These are phyloP conservation scores for Hymenoscyphus fructigenus DNA, from an alignment of 2,329 filamentous ascomycete genomes.

Conservation along the genomic window DNA sequence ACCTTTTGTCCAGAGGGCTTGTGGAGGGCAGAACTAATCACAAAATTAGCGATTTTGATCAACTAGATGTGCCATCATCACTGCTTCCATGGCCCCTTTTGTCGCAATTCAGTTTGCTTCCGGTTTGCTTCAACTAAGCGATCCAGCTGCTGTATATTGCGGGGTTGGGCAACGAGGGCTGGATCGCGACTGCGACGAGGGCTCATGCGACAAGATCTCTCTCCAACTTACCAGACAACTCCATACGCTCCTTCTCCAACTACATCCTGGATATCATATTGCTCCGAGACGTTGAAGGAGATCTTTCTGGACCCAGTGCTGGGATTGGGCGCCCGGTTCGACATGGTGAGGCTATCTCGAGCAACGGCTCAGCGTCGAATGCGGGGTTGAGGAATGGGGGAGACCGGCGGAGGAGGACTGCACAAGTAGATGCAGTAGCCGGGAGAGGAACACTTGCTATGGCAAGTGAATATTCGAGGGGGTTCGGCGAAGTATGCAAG, in stretches of 20 bases:
- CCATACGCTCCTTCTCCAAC: conserved; percentile 98
- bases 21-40: conserved; percentile 83
- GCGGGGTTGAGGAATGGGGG: background rate
- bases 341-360: conserved; percentile 25
- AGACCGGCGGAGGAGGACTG: background rate
- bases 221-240: conserved; percentile 80
- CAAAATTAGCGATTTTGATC: conserved; percentile 9
- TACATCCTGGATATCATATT: conserved; percentile 99
- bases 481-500: background rate
- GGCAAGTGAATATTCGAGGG: background rate
- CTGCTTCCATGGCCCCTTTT: background rate
- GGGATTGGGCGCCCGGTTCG: conserved; percentile 50
- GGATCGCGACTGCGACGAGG: background rate
- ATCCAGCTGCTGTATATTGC: background rate
- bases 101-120: background rate
- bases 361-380: background rate
- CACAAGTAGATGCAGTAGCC: conserved; percentile 12
- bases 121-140: too few species aligned
- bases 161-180: background rate
- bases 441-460: background rate
- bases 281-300: conserved; percentile 98
- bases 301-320: conserved; percentile 79
- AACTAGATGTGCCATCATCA: background rate
- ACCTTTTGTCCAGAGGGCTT: conserved; percentile 98
- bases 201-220: conserved; percentile 2